Conservation (phyloP, 257 asterid species). For the Galeopsis tetrahit region DNA sequence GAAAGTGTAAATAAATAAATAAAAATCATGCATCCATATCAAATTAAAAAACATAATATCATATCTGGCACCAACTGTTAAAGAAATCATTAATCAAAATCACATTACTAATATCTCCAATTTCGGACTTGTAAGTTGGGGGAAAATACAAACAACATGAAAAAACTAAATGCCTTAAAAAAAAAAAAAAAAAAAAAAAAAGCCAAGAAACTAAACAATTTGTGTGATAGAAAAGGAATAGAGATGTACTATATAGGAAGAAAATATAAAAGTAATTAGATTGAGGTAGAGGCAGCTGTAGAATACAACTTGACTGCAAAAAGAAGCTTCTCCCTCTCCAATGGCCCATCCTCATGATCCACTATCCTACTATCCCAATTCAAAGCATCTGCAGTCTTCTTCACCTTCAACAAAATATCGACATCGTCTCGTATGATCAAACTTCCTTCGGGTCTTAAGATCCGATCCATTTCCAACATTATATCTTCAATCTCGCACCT, state of each 20-base stretch:
- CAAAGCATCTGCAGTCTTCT: conserved; percentile 66
- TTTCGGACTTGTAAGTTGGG: not conserved
- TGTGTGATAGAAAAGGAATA: not conserved
- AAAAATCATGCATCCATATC: not conserved
- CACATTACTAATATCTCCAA: not conserved
- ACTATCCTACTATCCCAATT: conserved; percentile 79
- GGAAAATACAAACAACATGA: conserved; percentile 12
- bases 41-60: not conserved
- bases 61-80: not conserved
- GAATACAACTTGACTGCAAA: conserved; percentile 78
- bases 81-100: conserved; percentile 13
- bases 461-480: conserved; percentile 80
- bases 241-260: not conserved
- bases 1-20: no score
- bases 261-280: not conserved
- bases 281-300: conserved; percentile 63
- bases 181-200: no score
- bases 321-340: conserved; percentile 80
- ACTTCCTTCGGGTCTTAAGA: conserved; percentile 83
- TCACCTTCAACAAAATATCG: conserved; percentile 63
- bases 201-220: not conserved
- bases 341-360: conserved; percentile 88
- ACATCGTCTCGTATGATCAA: conserved; percentile 78
- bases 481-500: conserved; percentile 84
- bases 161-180: not conserved